phyloP scores from a whole-genome alignment of 1,284 basidiomycete genomes.

The Pseudozyma sp. region DNA sequence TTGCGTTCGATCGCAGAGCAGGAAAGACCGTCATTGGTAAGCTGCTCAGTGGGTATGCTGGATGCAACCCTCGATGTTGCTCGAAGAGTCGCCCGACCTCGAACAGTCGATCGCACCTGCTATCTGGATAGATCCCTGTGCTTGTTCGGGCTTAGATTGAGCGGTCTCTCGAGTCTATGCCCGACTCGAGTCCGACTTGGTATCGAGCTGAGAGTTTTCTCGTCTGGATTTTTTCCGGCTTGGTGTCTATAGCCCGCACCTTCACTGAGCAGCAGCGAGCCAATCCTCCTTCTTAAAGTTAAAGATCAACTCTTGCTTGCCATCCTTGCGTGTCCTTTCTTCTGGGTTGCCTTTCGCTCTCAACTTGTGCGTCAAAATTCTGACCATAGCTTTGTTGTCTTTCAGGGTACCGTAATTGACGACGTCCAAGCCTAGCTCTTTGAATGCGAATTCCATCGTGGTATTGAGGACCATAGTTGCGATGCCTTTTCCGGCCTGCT shows the following conservation, averaged over 20 bases:
- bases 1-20: no score
- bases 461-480: constrained; percentile 26
- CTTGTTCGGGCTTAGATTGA: no score
- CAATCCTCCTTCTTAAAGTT: constrained; percentile 23
- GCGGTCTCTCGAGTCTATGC: no score
- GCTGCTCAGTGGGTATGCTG: no score
- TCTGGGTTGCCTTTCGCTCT: constrained; percentile 12
- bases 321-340: constrained; percentile 24
- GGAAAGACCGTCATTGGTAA: no score
- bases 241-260: neutral
- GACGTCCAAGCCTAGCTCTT: constrained; percentile 12
- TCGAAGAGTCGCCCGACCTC: no score
- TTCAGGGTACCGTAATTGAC: constrained; percentile 33
- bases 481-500: constrained; percentile 11
- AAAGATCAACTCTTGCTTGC: constrained; percentile 21
- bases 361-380: constrained; percentile 28
- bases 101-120: no score
- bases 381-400: constrained; percentile 25
- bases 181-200: no score
- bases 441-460: constrained; percentile 39
- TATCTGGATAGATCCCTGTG: no score
- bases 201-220: no score
- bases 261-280: constrained; percentile 10
- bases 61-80: no score
- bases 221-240: no score